Evolutionary conservation across 305 asterid genomes (phyloP).

Genomic region (Ilex paraguariensis): DNA sequence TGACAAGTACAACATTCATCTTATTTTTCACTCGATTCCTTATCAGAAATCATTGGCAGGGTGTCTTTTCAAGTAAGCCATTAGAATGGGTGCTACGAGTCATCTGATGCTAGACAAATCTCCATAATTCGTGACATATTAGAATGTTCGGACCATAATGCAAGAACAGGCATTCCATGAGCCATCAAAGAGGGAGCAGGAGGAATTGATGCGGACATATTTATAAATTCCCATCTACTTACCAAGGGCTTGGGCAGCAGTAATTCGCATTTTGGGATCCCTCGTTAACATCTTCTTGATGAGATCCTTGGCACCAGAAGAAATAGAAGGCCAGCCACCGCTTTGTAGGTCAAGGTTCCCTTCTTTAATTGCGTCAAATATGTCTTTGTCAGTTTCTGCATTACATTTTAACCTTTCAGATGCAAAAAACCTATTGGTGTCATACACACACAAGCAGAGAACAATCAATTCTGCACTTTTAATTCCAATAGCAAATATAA

Average conservation of each 20-base stretch:
- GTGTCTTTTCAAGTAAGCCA: too few species aligned
- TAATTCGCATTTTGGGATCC: slow-evolving; percentile 59
- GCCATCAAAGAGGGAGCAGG: too few species aligned
- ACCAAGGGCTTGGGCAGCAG: slow-evolving; percentile 88
- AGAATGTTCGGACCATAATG: neutral
- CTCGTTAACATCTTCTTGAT: slow-evolving; percentile 61
- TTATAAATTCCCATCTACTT: slow-evolving; percentile 1
- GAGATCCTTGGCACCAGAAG: slow-evolving; percentile 77
- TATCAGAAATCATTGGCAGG: too few species aligned
- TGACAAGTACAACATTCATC: too few species aligned
- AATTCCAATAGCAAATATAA: too few species aligned
- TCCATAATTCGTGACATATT: neutral
- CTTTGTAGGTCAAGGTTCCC: slow-evolving; percentile 57
- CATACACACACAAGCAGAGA: neutral
- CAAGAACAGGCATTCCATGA: too few species aligned
- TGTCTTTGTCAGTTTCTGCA: slow-evolving; percentile 67
- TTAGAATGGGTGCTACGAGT: too few species aligned
- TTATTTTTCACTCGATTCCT: too few species aligned
- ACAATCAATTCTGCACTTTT: too few species aligned
- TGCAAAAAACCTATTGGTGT: neutral
- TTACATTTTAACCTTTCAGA: slow-evolving; percentile 5
- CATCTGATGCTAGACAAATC: too few species aligned
- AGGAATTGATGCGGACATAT: too few species aligned
- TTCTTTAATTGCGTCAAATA: slow-evolving; percentile 57
- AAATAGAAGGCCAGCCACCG: slow-evolving; percentile 85